A percentile compares a stretch with the other conserved stretches of the same genome.
Evolutionary conservation across 2,329 filamentous ascomycete genomes (phyloP).

Genomic region (Dactylellina leptospora): DNA sequence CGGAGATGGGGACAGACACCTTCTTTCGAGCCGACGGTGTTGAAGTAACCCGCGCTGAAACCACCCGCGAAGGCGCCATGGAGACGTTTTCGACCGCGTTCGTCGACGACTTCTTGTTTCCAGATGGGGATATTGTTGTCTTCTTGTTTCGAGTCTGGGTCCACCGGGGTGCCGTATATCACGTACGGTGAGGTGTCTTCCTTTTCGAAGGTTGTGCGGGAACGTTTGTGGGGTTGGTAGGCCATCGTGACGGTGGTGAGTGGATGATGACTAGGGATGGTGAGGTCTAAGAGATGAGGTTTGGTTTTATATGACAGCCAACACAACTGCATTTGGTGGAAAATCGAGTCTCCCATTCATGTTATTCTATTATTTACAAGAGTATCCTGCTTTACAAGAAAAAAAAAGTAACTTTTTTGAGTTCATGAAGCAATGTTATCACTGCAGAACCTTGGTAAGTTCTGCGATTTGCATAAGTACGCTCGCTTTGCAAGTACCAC

Average conservation of each 20-base stretch:
- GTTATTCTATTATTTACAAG: too few species aligned
- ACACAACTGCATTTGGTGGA: neutral
- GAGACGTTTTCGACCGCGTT: conserved; percentile 85
- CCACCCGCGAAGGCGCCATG: conserved; percentile 97
- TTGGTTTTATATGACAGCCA: neutral
- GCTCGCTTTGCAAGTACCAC: conserved; percentile 77
- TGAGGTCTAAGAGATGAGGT: neutral
- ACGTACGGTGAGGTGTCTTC: conserved; percentile 73
- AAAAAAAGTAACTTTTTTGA: too few species aligned
- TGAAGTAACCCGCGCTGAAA: conserved; percentile 98
- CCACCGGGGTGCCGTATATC: conserved; percentile 83
- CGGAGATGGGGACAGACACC: conserved; percentile 60
- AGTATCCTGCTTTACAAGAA: too few species aligned
- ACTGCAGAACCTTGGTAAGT: conserved; percentile 57
- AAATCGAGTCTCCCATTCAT: neutral
- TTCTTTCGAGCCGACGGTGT: conserved; percentile 97
- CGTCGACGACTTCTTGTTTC: conserved; percentile 97
- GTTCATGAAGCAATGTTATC: neutral
- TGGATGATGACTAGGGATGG: neutral
- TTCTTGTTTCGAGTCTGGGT: conserved; percentile 81
- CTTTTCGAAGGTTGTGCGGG: conserved; percentile 77
- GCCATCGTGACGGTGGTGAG: conserved; percentile 17
- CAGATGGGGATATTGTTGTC: conserved; percentile 91
- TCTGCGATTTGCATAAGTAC: conserved; percentile 72
- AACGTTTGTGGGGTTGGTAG: conserved; percentile 70